Conservation (phyloP, 345 rosid genomes). For the Eucalyptus coolabah region DNA sequence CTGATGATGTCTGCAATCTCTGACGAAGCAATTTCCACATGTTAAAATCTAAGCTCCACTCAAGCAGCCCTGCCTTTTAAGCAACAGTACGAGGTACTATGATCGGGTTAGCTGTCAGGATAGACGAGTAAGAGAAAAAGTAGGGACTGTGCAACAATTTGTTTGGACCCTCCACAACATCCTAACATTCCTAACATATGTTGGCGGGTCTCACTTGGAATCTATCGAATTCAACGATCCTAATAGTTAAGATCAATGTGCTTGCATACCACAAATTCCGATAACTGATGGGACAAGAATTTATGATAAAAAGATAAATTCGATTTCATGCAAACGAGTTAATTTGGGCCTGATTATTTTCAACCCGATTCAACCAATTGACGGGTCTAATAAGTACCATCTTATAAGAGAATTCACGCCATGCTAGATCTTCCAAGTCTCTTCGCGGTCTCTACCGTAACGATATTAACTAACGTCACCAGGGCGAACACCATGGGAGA, state of each 20-base stretch:
- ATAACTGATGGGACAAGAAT: not conserved
- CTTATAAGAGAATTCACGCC: not conserved
- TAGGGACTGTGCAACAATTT: not conserved
- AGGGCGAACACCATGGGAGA: not conserved
- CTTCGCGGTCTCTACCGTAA: not conserved
- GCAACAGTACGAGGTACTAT: not conserved
- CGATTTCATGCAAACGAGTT: not conserved
- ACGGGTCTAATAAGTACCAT: not conserved
- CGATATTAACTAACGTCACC: not conserved
- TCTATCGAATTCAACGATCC: not conserved
- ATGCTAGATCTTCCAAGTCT: not conserved
- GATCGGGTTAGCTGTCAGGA: not conserved
- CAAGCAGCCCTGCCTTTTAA: not conserved
- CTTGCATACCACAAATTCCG: not conserved
- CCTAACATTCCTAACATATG: not conserved
- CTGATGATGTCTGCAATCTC: not conserved
- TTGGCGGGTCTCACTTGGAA: not conserved
- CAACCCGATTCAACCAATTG: accelerated
- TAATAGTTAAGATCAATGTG: not conserved
- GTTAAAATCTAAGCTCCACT: not conserved
- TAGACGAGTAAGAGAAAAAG: not conserved
- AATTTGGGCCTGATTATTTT: no score
- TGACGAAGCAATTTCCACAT: not conserved
- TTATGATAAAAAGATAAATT: not conserved
- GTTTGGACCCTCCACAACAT: not conserved